Conservation (phyloP, 257 asterid species). For the Solanum bukasovii region DNA sequence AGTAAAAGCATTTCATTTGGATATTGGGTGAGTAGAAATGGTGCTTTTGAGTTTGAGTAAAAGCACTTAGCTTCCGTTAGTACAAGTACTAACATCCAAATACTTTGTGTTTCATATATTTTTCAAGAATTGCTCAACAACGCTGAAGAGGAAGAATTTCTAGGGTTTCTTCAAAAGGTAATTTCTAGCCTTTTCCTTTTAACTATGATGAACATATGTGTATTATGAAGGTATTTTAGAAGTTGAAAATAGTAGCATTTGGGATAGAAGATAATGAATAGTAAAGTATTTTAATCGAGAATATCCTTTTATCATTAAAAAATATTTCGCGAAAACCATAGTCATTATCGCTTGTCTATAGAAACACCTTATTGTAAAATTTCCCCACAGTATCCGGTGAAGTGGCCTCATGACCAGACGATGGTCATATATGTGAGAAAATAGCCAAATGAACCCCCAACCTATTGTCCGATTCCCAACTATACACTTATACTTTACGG, state of each 20-base stretch:
- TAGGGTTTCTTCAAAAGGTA: background rate
- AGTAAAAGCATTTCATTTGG: background rate
- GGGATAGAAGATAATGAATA: background rate
- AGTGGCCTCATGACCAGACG: too few species aligned
- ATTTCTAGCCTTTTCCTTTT: background rate
- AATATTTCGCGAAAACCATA: too few species aligned
- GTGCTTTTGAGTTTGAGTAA: background rate
- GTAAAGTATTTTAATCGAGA: background rate
- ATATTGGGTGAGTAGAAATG: background rate
- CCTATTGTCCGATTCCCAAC: too few species aligned
- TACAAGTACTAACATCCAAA: background rate
- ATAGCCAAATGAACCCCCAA: too few species aligned
- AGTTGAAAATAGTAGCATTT: background rate
- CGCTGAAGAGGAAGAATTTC: background rate
- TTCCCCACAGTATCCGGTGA: too few species aligned
- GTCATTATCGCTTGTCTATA: too few species aligned
- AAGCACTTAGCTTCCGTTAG: background rate
- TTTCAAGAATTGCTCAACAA: background rate
- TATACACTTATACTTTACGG: too few species aligned
- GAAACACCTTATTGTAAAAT: too few species aligned
- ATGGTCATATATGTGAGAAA: too few species aligned
- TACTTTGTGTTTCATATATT: background rate
- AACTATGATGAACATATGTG: background rate
- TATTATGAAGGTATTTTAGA: background rate
- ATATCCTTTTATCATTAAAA: too few species aligned